Evolutionary conservation across 306 rosid genomes (phyloP), one percentile per base, ranked within the genome.

Genomic region (Glycyrrhiza uralensis): DNA sequence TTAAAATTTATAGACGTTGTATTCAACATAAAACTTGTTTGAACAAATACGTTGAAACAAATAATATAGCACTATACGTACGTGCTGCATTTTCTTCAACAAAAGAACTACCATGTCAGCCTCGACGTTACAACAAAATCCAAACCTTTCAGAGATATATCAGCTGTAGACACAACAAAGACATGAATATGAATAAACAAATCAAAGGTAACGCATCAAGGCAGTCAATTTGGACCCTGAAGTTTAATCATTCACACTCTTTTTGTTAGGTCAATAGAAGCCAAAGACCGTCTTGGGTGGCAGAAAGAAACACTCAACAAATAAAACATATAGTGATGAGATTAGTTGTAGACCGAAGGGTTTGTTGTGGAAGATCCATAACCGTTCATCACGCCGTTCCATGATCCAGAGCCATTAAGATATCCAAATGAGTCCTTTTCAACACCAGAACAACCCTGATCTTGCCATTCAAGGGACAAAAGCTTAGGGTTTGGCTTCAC

Each of bases 381-480:
- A 39, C 88, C 94, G 64, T 86, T 89, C 76, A 92, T 83, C 82
- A 89, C 82, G 41, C 89, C 88, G 26, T 81, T 63, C 89, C 94
- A 91, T 38, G 96, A 79, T 66, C 92, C 96, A 7, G 87, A 69
- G 50, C 90, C 86, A 12, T 85, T 83, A 38, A 83, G 50, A 71
- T 87, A 93, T 11, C 89, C 96, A 78, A 69, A 81, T 3, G n/a
- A n/a, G n/a, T 93, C 79, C 41, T 86, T 85, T 79, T 88, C 86
- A 49, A n/a, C n/a, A n/a, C 88, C 89, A 47, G 89, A 82, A 42
- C 91, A 81, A 38, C 84, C 90, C n/a, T n/a, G 96, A 55, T 94
- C 97, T 79, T 87, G 97, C 99, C 99, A 94, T 73, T 94, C 99
- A 74, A 91, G 85, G 36, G 97, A 85, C 80, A 91, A 65, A 8